Evolutionary conservation across 2,329 filamentous ascomycete species (phyloP).

Genomic region (Claviceps maximensis): DNA sequence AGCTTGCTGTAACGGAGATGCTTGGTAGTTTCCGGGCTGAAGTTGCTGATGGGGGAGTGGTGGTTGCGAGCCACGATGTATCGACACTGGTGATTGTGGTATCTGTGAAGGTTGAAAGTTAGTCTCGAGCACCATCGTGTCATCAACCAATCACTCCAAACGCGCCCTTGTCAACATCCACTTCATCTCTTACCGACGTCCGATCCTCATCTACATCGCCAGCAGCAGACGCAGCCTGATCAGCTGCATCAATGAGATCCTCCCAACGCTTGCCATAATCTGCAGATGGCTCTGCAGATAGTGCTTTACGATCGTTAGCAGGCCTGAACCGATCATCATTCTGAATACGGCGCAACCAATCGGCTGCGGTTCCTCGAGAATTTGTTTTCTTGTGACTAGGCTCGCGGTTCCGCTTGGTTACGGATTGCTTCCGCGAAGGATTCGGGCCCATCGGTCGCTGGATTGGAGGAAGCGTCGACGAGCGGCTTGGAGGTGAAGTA

Average conservation of each 20-base stretch:
- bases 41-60: constrained; percentile 48
- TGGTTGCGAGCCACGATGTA: constrained; percentile 48
- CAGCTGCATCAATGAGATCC: constrained; percentile 83
- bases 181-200: constrained; percentile 57
- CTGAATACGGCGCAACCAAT: constrained; percentile 47
- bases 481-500: constrained; percentile 73
- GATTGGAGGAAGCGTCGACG: constrained; percentile 74
- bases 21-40: constrained; percentile 59
- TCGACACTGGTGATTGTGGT: constrained; percentile 51
- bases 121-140: neutral
- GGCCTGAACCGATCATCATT: constrained; percentile 52
- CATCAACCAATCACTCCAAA: neutral
- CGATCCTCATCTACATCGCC: constrained; percentile 85
- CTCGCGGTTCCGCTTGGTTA: constrained; percentile 65
- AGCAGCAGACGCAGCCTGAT: constrained; percentile 62
- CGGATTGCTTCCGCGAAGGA: constrained; percentile 72
- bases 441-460: constrained; percentile 59
- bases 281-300: constrained; percentile 71
- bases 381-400: constrained; percentile 69
- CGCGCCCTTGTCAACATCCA: neutral
- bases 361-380: constrained; percentile 56
- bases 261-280: constrained; percentile 89
- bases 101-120: constrained; percentile 30
- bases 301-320: constrained; percentile 63
- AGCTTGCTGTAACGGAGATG: constrained; percentile 80